phyloP scores from a whole-genome alignment of 78 protist genomes.

The Goniomonas avonlea region DNA sequence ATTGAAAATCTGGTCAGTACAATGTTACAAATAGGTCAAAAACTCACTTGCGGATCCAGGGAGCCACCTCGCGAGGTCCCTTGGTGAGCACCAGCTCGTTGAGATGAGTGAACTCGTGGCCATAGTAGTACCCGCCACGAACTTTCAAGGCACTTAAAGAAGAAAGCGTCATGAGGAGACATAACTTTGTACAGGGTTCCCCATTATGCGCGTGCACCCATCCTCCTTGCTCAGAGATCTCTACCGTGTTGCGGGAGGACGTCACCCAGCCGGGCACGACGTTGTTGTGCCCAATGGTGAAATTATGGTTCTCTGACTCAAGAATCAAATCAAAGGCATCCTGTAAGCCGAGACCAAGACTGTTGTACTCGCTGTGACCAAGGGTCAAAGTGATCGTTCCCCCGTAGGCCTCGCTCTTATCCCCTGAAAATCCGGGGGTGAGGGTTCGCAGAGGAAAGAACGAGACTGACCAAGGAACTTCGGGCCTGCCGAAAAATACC shows the following conservation, averaged over 20 bases:
- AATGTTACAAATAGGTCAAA: too few species aligned
- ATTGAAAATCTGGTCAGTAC: too few species aligned
- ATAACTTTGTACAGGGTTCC: neutral
- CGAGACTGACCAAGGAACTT: constrained; percentile 7
- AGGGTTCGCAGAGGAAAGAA: neutral
- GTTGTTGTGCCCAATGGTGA: constrained; percentile 9
- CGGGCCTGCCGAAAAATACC: neutral
- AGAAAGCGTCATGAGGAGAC: neutral
- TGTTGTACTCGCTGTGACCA: constrained; percentile 25
- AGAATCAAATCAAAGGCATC: neutral
- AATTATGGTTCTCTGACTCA: neutral
- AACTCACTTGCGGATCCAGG: neutral
- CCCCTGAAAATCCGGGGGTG: neutral
- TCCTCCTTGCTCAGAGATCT: constrained; percentile 16
- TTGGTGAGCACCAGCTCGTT: neutral
- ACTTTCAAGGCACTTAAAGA: neutral
- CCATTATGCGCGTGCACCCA: constrained; percentile 2
- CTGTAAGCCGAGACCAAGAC: constrained; percentile 18
- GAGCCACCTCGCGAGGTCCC: neutral
- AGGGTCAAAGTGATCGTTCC: constrained; percentile 11
- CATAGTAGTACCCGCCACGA: constrained; percentile 2
- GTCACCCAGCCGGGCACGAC: constrained; percentile 20
- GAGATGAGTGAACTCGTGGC: constrained; percentile 1
- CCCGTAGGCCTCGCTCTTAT: constrained; percentile 8
- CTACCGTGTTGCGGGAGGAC: constrained; percentile 2